A percentile compares a stretch with the other conserved stretches of the same genome.
These are phyloP conservation scores for Draba incana DNA, from an alignment of 345 rosid species.

Conservation along the genomic window DNA sequence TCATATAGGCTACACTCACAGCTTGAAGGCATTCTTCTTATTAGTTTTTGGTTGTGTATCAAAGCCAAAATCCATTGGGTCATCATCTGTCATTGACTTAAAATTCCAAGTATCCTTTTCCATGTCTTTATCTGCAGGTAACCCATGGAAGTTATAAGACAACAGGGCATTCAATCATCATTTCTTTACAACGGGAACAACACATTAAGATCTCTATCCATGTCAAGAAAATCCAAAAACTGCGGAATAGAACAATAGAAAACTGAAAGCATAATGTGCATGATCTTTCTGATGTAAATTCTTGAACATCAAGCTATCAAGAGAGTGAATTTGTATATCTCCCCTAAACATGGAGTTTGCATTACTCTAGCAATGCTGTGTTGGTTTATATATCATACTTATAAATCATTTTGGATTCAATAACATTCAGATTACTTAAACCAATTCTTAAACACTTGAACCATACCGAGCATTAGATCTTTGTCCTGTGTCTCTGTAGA, in stretches of 20 bases:
- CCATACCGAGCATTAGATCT: conserved; percentile 52
- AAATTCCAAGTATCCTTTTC: conserved; percentile 86
- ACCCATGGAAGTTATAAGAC: conserved; percentile 26
- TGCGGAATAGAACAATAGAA: conserved; percentile 11
- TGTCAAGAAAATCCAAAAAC: not conserved
- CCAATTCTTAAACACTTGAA: conserved; percentile 1
- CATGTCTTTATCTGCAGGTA: conserved; percentile 62
- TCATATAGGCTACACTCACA: conserved; percentile 58
- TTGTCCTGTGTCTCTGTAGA: conserved; percentile 46
- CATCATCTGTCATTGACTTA: conserved; percentile 60
- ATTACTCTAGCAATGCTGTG: not conserved
- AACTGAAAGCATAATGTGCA: conserved; percentile 7
- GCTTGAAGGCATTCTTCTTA: conserved; percentile 63
- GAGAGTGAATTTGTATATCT: conserved; percentile 15
- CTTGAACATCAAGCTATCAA: conserved; percentile 2
- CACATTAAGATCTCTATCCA: conserved; percentile 17
- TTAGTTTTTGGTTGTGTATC: conserved; percentile 52
- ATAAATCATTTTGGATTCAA: not conserved
- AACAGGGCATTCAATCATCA: not conserved
- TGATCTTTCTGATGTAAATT: conserved; percentile 19
- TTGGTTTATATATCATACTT: not conserved
- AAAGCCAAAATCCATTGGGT: conserved; percentile 71
- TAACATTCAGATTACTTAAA: conserved; percentile 1
- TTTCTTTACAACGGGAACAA: conserved; percentile 2
- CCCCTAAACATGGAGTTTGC: not conserved